phyloP scores from a whole-genome alignment of 2,329 filamentous ascomycete species.

The Fusarium pseudocircinatum region DNA sequence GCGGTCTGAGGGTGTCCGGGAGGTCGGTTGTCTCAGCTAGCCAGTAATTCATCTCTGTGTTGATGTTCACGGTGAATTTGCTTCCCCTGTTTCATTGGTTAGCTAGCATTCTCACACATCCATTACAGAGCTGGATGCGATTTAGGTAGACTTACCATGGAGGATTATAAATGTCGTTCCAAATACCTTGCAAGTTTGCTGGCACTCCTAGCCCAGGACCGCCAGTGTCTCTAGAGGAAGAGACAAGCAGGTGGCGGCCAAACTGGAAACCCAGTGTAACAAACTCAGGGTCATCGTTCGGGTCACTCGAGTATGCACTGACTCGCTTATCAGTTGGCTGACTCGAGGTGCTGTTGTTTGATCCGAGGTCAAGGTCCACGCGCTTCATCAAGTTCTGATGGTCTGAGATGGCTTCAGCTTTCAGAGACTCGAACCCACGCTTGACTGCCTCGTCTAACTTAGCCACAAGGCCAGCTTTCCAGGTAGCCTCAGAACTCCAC shows the following conservation, averaged over 20 bases:
- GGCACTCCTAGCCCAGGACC: background rate
- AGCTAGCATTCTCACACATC: background rate
- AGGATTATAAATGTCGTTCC: background rate
- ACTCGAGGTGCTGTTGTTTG: background rate
- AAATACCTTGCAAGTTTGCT: background rate
- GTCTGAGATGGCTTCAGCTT: background rate
- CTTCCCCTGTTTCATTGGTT: background rate
- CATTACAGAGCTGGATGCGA: no score
- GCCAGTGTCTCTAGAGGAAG: background rate
- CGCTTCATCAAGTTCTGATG: background rate
- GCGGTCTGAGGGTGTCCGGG: background rate
- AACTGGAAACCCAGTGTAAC: background rate
- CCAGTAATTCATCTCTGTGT: background rate
- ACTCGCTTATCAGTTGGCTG: background rate
- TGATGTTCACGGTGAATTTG: background rate
- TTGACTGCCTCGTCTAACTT: background rate
- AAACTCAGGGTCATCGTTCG: background rate
- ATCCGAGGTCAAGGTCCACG: background rate
- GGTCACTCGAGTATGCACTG: fast-evolving
- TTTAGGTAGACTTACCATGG: background rate
- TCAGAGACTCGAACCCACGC: background rate
- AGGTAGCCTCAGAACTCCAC: background rate
- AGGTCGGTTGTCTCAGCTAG: background rate
- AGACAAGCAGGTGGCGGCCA: background rate
- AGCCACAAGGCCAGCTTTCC: background rate